Evolutionary conservation across 306 rosid species (phyloP).

Genomic region (Astragalus membranaceus): DNA sequence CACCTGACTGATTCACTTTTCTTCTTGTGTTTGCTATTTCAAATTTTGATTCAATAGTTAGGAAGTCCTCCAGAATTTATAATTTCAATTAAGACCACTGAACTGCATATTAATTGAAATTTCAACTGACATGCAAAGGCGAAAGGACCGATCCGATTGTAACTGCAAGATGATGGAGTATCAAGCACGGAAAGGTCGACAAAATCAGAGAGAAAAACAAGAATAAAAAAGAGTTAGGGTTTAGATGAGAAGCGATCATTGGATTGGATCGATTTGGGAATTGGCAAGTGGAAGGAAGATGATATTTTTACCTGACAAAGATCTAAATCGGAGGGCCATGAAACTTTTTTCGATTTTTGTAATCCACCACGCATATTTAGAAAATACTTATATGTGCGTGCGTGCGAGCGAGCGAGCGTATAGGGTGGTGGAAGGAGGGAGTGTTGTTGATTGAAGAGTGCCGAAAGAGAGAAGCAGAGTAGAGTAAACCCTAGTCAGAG

Average conservation of each 20-base stretch:
- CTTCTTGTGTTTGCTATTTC: neutral
- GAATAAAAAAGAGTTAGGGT: neutral
- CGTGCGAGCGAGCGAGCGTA: neutral
- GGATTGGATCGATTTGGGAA: conserved; percentile 21
- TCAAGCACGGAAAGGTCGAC: too few species aligned
- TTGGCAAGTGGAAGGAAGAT: conserved; percentile 12
- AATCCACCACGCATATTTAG: conserved; percentile 71
- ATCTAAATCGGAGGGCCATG: conserved; percentile 83
- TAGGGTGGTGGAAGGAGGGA: too few species aligned
- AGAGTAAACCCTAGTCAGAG: conserved; percentile 42
- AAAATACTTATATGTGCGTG: neutral
- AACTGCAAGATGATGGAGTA: neutral
- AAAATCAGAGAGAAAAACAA: neutral
- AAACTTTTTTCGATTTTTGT: conserved; percentile 65
- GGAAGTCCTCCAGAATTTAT: neutral
- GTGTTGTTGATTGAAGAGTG: neutral
- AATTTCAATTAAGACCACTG: neutral
- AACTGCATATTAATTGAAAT: neutral
- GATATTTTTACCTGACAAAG: conserved; percentile 83
- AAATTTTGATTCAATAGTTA: neutral
- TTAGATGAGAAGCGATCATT: neutral
- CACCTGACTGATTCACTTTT: neutral
- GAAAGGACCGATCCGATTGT: neutral
- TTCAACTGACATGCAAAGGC: neutral
- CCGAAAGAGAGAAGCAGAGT: too few species aligned